Evolutionary conservation across 176 grass and related monocot species (phyloP).

Genomic region (Cenchrus fungigraminus): DNA sequence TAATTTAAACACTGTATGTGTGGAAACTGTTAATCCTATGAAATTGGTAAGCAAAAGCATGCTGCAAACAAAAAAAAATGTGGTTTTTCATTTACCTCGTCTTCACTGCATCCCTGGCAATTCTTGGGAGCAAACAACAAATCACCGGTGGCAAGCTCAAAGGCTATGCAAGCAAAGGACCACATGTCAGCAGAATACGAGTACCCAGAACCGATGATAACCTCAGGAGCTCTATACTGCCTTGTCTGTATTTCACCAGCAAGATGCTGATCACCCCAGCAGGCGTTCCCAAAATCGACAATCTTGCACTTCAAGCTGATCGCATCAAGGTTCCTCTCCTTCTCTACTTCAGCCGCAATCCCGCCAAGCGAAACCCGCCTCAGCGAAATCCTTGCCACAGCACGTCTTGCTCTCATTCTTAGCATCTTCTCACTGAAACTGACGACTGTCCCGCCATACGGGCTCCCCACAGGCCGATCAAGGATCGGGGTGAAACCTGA

Average conservation of each 20-base stretch:
- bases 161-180: conserved; percentile 87
- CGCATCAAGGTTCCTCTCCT: conserved; percentile 77
- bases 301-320: conserved; percentile 90
- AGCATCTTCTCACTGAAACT: conserved; percentile 84
- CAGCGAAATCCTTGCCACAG: conserved; percentile 66
- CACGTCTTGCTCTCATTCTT: conserved; percentile 61
- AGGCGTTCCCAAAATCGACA: conserved; percentile 92
- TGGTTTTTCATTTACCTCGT: conserved; percentile 68
- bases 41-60: neutral
- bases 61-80: neutral
- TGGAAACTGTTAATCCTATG: neutral
- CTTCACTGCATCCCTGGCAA: conserved; percentile 74
- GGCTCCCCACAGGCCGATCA: conserved; percentile 57
- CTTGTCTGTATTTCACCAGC: conserved; percentile 88
- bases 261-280: conserved; percentile 68
- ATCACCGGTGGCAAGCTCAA: conserved; percentile 95
- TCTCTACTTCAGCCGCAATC: conserved; percentile 42
- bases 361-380: conserved; percentile 68
- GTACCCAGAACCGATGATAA: conserved; percentile 82
- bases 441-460: conserved; percentile 40
- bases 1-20: neutral
- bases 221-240: conserved; percentile 90
- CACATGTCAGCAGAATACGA: conserved; percentile 87
- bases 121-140: conserved; percentile 73
- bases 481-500: conserved; percentile 71